Evolutionary conservation across 495 filamentous ascomycete species (phyloP).

Genomic region (Clavariopsis aquatica): DNA sequence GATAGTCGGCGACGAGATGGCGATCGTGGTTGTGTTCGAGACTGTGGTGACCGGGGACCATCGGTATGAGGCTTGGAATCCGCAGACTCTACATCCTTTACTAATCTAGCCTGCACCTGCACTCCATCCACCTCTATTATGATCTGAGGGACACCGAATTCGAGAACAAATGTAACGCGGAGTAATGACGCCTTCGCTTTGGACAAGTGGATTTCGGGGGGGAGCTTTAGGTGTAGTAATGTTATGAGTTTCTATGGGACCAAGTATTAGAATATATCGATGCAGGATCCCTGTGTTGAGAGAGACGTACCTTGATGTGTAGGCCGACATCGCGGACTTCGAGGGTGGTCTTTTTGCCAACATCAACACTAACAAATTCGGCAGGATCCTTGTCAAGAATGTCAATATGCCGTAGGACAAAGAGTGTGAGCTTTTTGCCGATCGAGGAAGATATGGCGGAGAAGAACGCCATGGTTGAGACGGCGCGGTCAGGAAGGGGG

Average conservation of each 20-base stretch:
- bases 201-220: constrained; percentile 63
- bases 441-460: constrained; percentile 65
- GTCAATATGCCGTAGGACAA: constrained; percentile 75
- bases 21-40: neutral
- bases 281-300: neutral
- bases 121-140: constrained; percentile 75
- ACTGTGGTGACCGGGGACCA: neutral
- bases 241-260: constrained; percentile 67
- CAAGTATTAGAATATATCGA: neutral
- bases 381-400: constrained; percentile 78
- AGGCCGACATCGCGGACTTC: constrained; percentile 82
- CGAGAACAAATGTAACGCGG: constrained; percentile 75
- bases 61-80: constrained; percentile 21
- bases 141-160: constrained; percentile 78
- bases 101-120: constrained; percentile 59
- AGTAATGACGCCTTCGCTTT: constrained; percentile 70
- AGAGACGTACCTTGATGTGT: constrained; percentile 62
- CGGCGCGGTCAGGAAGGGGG: neutral
- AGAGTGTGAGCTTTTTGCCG: constrained; percentile 73
- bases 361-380: constrained; percentile 60
- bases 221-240: constrained; percentile 64
- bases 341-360: constrained; percentile 73
- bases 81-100: constrained; percentile 17
- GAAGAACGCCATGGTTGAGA: constrained; percentile 55
- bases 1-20: constrained; percentile 5